Evolutionary conservation across 164 flowering plant genomes (phyloP).

Genomic region (Tinospora cordifolia): DNA sequence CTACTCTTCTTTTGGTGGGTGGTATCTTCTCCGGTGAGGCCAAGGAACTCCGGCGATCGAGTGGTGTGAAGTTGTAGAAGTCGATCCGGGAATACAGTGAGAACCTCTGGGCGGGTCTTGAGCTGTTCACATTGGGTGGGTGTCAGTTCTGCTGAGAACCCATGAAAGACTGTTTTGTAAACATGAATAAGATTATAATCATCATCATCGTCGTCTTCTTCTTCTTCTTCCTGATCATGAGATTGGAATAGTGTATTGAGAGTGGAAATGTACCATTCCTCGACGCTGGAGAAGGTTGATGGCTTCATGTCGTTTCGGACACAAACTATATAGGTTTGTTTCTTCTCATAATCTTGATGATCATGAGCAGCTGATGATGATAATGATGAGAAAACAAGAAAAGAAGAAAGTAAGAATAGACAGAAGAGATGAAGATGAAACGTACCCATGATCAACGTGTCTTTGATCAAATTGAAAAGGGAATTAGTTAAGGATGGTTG

Average conservation of each 20-base stretch:
- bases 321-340: slow-evolving; percentile 52
- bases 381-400: neutral
- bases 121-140: slow-evolving; percentile 36
- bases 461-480: too few relatives aligned
- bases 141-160: slow-evolving; percentile 70
- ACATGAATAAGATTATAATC: slow-evolving; percentile 42
- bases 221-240: neutral
- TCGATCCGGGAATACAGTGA: slow-evolving; percentile 69
- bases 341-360: neutral
- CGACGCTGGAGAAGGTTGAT: slow-evolving; percentile 70
- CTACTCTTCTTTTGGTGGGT: too few relatives aligned
- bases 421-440: neutral
- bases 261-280: slow-evolving; percentile 74
- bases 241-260: too few relatives aligned
- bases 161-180: slow-evolving; percentile 68
- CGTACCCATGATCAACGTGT: too few relatives aligned
- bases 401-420: neutral
- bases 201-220: too few relatives aligned
- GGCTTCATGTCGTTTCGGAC: slow-evolving; percentile 66
- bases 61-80: slow-evolving; percentile 73
- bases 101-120: slow-evolving; percentile 27
- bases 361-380: neutral
- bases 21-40: too few relatives aligned
- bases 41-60: slow-evolving; percentile 78
- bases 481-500: too few relatives aligned